phyloP scores from a whole-genome alignment of 148 eudicot genomes.

The Rhododendron molle region DNA sequence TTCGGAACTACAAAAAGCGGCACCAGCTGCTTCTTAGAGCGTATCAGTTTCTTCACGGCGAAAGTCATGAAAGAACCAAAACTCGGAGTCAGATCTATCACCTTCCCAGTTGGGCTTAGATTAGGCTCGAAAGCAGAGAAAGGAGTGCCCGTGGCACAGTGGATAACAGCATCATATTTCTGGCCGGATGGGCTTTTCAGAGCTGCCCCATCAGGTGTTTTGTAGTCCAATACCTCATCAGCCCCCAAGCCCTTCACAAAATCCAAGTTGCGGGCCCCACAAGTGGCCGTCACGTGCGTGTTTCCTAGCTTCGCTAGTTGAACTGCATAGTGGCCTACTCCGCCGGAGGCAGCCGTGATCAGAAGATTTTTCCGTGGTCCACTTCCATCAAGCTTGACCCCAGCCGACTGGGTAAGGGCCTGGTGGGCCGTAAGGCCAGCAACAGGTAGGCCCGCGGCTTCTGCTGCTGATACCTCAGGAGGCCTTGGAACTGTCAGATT shows the following conservation, averaged over 20 bases:
- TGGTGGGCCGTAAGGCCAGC: slow-evolving; percentile 70
- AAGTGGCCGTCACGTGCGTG: slow-evolving; percentile 67
- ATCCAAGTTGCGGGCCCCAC: slow-evolving; percentile 67
- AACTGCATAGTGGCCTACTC: slow-evolving; percentile 76
- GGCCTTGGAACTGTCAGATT: slow-evolving; percentile 46
- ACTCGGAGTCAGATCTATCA: slow-evolving; percentile 54
- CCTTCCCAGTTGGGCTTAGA: slow-evolving; percentile 48
- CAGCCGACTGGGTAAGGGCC: slow-evolving; percentile 47
- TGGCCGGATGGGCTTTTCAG: slow-evolving; percentile 65
- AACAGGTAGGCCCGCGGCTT: slow-evolving; percentile 52
- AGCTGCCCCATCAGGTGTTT: slow-evolving; percentile 67
- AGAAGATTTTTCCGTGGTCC: slow-evolving; percentile 57
- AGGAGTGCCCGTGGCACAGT: slow-evolving; percentile 50
- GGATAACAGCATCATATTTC: slow-evolving; percentile 66
- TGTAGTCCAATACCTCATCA: slow-evolving; percentile 76
- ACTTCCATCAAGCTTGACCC: slow-evolving; percentile 51
- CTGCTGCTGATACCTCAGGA: slow-evolving; percentile 69
- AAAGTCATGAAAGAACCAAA: slow-evolving; percentile 41
- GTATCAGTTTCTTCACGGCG: slow-evolving; percentile 49
- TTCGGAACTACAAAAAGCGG: slow-evolving; percentile 42
- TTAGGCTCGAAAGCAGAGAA: slow-evolving; percentile 65
- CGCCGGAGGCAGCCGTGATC: slow-evolving; percentile 68
- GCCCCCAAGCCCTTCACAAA: slow-evolving; percentile 72
- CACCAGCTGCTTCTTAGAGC: slow-evolving; percentile 59
- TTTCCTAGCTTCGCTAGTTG: slow-evolving; percentile 87